Conservation (phyloP, 306 rosid genomes). For the Cercis canadensis region DNA sequence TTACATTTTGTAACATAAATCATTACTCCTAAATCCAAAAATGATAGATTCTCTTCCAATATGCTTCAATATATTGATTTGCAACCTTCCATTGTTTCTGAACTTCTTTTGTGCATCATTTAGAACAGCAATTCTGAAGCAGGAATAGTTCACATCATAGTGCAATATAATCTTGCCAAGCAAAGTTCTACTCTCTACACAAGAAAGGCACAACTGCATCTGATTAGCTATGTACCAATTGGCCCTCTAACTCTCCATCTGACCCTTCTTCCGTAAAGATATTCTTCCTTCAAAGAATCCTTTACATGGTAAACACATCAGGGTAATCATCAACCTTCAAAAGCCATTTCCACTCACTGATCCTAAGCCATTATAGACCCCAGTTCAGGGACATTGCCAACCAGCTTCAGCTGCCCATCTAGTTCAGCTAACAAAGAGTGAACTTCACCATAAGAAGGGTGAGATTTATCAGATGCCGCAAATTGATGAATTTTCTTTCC, state of each 20-base stretch:
- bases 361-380: constrained; percentile 18
- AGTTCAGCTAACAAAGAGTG: constrained; percentile 52
- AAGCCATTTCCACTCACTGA: constrained; percentile 1
- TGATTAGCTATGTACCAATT: neutral
- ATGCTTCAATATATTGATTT: too few species aligned
- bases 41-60: too few species aligned
- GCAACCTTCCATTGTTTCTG: too few species aligned
- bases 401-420: constrained; percentile 64
- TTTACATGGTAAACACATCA: neutral
- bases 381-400: constrained; percentile 50
- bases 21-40: too few species aligned
- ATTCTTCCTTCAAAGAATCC: constrained; percentile 11
- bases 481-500: constrained; percentile 55
- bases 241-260: too few species aligned
- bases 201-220: neutral
- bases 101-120: too few species aligned
- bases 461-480: constrained; percentile 67
- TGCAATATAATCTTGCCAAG: too few species aligned
- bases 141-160: too few species aligned
- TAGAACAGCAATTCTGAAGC: too few species aligned
- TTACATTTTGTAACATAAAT: too few species aligned
- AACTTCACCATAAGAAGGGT: constrained; percentile 56
- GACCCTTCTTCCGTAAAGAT: constrained; percentile 5
- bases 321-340: too few species aligned
- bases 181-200: too few species aligned